Evolutionary conservation across 1,284 basidiomycete species (phyloP).

Genomic region (Apiotrichum domesticum): DNA sequence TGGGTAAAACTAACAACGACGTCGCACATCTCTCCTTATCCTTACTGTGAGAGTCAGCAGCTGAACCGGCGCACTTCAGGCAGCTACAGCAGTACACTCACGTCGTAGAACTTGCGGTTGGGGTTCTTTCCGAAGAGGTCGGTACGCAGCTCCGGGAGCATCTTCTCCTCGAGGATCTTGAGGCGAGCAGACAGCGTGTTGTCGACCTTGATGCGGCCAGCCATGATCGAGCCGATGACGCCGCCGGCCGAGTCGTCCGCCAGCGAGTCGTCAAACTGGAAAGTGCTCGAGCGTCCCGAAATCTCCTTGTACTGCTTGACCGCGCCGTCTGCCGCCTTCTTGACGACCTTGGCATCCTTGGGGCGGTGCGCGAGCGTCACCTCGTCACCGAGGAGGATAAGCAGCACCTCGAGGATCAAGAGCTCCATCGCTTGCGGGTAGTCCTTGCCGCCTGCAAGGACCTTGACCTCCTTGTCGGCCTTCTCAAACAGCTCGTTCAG

Average conservation of each 20-base stretch:
- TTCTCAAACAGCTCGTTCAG: constrained; percentile 80
- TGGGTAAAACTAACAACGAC: constrained; percentile 2
- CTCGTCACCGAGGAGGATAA: constrained; percentile 65
- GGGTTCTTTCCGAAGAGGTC: constrained; percentile 78
- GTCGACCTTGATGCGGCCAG: constrained; percentile 74
- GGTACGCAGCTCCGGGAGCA: constrained; percentile 82
- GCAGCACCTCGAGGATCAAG: constrained; percentile 69
- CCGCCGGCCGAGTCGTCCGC: constrained; percentile 77
- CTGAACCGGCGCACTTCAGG: neutral
- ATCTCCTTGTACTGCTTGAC: constrained; percentile 42
- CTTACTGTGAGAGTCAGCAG: no score
- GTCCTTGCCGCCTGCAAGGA: constrained; percentile 63
- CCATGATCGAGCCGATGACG: constrained; percentile 65
- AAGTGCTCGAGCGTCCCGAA: constrained; percentile 62
- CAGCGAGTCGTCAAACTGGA: constrained; percentile 62
- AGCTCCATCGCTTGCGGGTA: constrained; percentile 74
- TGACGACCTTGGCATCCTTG: constrained; percentile 37
- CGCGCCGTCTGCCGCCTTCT: constrained; percentile 32
- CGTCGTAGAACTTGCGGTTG: constrained; percentile 76
- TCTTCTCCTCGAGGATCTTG: constrained; percentile 81
- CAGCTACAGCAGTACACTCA: constrained; percentile 21
- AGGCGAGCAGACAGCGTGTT: constrained; percentile 88
- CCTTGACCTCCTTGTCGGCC: constrained; percentile 60
- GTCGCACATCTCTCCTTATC: neutral
- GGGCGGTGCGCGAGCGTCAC: constrained; percentile 39